A percentile compares a stretch with the other conserved stretches of the same genome.
Conservation (phyloP, 352 stramenopile species). For the Pythium brachiatum region DNA sequence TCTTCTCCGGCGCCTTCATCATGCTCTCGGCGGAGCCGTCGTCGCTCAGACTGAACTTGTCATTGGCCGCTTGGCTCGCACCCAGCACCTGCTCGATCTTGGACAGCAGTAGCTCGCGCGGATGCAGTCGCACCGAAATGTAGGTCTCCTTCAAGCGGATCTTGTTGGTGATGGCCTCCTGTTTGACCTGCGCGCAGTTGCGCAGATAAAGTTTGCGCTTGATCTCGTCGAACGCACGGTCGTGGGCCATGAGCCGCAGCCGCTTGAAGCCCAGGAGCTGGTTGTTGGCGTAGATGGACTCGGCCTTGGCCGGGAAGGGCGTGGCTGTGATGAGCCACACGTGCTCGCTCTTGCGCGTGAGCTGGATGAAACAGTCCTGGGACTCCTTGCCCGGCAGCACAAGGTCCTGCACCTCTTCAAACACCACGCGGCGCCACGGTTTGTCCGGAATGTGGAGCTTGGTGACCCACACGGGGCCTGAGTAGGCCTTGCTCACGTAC, state of each 20-base stretch:
- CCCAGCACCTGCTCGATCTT: slow-evolving; percentile 64
- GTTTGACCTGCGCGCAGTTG: slow-evolving; percentile 79
- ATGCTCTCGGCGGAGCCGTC: slow-evolving; percentile 37
- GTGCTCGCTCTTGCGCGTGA: slow-evolving; percentile 70
- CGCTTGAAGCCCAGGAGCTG: slow-evolving; percentile 83
- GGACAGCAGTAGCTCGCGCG: slow-evolving; percentile 67
- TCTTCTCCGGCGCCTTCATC: slow-evolving; percentile 18
- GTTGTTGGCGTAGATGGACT: slow-evolving; percentile 89
- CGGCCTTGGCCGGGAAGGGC: slow-evolving; percentile 73
- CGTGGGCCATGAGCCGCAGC: slow-evolving; percentile 55
- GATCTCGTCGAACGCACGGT: slow-evolving; percentile 84
- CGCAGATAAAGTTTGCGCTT: slow-evolving; percentile 86
- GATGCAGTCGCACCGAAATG: slow-evolving; percentile 65
- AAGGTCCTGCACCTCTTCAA: slow-evolving; percentile 87
- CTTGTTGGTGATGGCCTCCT: slow-evolving; percentile 78
- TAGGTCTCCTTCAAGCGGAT: slow-evolving; percentile 75
- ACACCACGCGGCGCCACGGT: slow-evolving; percentile 75
- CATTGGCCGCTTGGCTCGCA: slow-evolving; percentile 28
- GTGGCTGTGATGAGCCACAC: slow-evolving; percentile 87
- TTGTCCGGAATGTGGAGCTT: slow-evolving; percentile 62
- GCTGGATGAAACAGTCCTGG: slow-evolving; percentile 84
- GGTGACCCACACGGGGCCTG: slow-evolving; percentile 65
- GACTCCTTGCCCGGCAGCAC: slow-evolving; percentile 66
- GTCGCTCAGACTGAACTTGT: slow-evolving; percentile 45
- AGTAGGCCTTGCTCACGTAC: slow-evolving; percentile 82